These are phyloP conservation scores for Nidularia sp. DNA, from an alignment of 768 basidiomycete genomes.

Conservation along the genomic window DNA sequence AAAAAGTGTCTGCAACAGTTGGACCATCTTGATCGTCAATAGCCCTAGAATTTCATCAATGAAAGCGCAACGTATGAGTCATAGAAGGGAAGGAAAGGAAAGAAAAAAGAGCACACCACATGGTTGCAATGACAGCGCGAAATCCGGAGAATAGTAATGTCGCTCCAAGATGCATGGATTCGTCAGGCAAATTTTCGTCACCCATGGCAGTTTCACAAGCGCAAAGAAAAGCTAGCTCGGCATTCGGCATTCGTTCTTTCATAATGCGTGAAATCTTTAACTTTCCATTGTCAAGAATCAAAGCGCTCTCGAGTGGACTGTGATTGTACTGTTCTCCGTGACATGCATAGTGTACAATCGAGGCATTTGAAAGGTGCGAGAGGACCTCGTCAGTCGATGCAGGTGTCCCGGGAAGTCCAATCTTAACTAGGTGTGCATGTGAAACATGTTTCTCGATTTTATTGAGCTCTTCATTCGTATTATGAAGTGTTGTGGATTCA, in stretches of 20 bases:
- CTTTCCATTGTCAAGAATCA: background rate
- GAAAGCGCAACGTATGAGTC: no score
- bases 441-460: background rate
- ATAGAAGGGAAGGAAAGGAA: background rate
- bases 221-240: background rate
- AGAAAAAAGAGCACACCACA: background rate
- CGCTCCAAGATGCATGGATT: background rate
- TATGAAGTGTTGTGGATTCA: background rate
- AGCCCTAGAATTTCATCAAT: background rate
- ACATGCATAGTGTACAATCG: background rate
- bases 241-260: background rate
- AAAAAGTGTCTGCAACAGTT: no score
- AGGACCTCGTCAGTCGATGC: background rate
- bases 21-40: no score
- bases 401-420: background rate
- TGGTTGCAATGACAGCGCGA: background rate
- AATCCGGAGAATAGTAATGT: background rate
- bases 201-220: background rate
- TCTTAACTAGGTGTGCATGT: background rate
- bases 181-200: background rate
- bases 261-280: background rate
- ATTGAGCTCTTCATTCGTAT: background rate
- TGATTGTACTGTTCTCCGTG: background rate
- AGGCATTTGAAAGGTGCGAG: background rate
- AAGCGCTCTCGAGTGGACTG: background rate